Evolutionary conservation across 2,329 filamentous ascomycete genomes (phyloP).

Genomic region (Paracorniculantispora psalliotae): DNA sequence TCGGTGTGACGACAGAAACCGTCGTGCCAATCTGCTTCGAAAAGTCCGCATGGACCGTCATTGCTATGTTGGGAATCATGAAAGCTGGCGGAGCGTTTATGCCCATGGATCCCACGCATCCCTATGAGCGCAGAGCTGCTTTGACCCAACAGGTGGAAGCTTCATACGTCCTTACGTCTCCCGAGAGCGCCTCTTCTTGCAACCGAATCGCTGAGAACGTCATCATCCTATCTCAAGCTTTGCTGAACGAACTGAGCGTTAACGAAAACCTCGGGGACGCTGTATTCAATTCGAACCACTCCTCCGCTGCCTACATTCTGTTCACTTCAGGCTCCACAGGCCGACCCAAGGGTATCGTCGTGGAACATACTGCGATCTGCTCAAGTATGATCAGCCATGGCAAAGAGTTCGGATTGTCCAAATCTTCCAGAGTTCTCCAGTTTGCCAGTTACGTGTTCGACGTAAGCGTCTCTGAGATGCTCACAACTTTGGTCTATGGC

Average conservation of each 20-base stretch:
- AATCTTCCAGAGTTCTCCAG: constrained; percentile 5
- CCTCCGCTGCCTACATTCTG: constrained; percentile 1
- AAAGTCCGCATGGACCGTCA: constrained; percentile 25
- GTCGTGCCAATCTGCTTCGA: constrained; percentile 25
- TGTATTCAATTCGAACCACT: not conserved
- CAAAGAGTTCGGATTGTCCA: not conserved
- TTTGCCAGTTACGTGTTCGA: constrained; percentile 15
- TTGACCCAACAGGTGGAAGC: not conserved
- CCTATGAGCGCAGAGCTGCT: not conserved
- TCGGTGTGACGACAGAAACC: not conserved
- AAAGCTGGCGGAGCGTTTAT: constrained; percentile 7
- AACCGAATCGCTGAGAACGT: not conserved
- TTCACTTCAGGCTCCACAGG: constrained; percentile 3
- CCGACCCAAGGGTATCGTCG: not conserved
- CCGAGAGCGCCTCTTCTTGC: not conserved
- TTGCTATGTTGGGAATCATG: constrained; percentile 24
- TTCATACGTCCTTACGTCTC: not conserved
- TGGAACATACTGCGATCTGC: not conserved
- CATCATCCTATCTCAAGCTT: not conserved
- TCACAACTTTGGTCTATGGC: constrained; percentile 7
- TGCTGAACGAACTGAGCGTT: not conserved
- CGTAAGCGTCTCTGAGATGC: constrained; percentile 9
- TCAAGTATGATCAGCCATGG: not conserved
- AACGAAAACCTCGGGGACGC: not conserved
- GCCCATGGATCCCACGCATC: constrained; percentile 1